Base-by-base conservation (phyloP, 2,329 filamentous ascomycete species). In the Aspergillus sp. region DNA sequence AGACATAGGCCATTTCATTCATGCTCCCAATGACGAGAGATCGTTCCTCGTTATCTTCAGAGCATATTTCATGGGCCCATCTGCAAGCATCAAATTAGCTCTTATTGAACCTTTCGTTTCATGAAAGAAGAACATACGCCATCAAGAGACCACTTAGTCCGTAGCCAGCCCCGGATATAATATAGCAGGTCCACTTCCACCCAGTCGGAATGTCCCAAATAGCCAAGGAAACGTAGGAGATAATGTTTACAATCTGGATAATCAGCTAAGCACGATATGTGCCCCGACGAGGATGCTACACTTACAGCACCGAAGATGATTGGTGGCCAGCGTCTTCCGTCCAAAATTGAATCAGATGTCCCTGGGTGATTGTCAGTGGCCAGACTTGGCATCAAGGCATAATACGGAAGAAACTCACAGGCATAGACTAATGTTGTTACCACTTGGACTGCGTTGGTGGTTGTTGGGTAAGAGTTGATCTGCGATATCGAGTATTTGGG, bases 1-100 rank as follows among this genome's bases (percentile, higher is more conserved):
- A 64, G 1, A 85, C 81, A 47, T 86, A 85, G 0, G 82, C 82
- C 67, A 86, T 76, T 57, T 83, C 76, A 47, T 86, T 87, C 80
- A 86, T 86, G 11, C 72, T 66, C 0, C 73, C 83, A 1, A 83
- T 75, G 0, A 86, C 81, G 4, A 88, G 67, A 0, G 83, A 82
- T 7, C 82, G 69, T 64, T 86, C 83, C 60, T 87, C 82, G 43
- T 82, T 78, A 37, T 83, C 73, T 3, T 65, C 64, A 3, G 72
- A 66, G 46, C 76, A 79, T 13, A 79, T 77, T 48, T 79, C 77
- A 42, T 78, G 73, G 0, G 73, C 70, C 75, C 75, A 78, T 7
- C 67, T 71, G 19, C 29, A 30, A 12, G 32, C 42, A 53, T 39
- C 34, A 47, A 27, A 50, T 46, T 26, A 48, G 48, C 13, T 44